Evolutionary conservation across 2,329 filamentous ascomycete genomes (phyloP).

Genomic region (Botrytis porri): DNA sequence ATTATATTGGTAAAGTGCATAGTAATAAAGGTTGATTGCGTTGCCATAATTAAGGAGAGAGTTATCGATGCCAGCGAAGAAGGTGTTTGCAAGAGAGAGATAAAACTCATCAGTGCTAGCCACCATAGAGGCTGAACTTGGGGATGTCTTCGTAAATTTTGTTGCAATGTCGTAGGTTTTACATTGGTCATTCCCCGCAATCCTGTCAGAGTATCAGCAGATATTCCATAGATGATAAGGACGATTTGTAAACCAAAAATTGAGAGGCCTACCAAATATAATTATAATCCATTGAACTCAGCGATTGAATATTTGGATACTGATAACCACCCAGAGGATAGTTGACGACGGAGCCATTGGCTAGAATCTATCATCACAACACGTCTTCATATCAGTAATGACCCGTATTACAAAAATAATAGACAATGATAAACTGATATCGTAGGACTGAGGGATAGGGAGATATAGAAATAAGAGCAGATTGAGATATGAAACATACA

Average conservation of each 20-base stretch:
- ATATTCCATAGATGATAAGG: neutral
- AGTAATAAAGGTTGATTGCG: conserved; percentile 59
- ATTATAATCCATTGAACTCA: conserved; percentile 8
- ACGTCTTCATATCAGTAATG: neutral
- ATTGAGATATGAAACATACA: conserved; percentile 1
- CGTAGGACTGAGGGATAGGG: neutral
- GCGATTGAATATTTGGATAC: conserved; percentile 52
- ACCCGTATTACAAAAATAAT: neutral
- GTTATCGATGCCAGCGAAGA: conserved; percentile 26
- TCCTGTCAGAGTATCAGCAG: conserved; percentile 22
- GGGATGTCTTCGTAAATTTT: conserved; percentile 6
- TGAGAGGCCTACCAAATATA: conserved; percentile 1
- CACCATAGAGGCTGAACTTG: conserved; percentile 2
- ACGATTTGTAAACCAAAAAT: neutral
- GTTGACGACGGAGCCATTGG: conserved; percentile 57
- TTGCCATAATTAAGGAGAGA: conserved; percentile 38
- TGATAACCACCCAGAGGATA: conserved; percentile 77
- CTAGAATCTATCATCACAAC: conserved; percentile 46
- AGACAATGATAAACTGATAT: neutral
- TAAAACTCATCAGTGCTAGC: conserved; percentile 28
- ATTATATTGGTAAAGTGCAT: conserved; percentile 51
- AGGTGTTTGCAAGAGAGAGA: conserved; percentile 23
- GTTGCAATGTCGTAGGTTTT: conserved; percentile 26
- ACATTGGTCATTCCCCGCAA: conserved; percentile 32
- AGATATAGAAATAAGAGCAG: neutral